Evolutionary conservation across 2,329 filamentous ascomycete genomes (phyloP).

Genomic region (Cladophialophora immunda): DNA sequence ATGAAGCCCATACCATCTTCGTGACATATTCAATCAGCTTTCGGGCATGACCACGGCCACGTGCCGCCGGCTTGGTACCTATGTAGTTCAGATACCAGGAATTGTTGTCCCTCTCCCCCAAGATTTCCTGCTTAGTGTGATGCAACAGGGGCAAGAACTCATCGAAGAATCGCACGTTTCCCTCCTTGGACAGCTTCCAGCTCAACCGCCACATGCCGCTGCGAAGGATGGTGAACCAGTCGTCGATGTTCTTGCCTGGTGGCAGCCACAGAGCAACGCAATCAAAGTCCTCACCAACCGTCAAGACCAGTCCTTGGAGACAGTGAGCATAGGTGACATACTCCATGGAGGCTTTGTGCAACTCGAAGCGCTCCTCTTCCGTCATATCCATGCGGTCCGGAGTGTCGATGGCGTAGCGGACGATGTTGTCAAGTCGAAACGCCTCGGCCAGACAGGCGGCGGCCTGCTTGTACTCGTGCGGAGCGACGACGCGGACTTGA

Average conservation of each 20-base stretch:
- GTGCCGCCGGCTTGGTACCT: slow-evolving; percentile 74
- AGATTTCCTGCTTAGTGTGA: slow-evolving; percentile 72
- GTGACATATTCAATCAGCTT: slow-evolving; percentile 77
- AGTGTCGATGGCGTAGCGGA: slow-evolving; percentile 73
- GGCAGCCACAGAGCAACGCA: slow-evolving; percentile 83
- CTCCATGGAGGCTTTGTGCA: slow-evolving; percentile 79
- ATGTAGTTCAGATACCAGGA: slow-evolving; percentile 87
- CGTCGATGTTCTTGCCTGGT: slow-evolving; percentile 76
- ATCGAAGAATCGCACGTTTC: slow-evolving; percentile 75
- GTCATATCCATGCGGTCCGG: slow-evolving; percentile 71
- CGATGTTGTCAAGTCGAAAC: slow-evolving; percentile 78
- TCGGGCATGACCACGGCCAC: slow-evolving; percentile 76
- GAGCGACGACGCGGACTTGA: slow-evolving; percentile 68
- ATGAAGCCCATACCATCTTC: slow-evolving; percentile 59
- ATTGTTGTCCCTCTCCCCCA: slow-evolving; percentile 72
- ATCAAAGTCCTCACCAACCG: slow-evolving; percentile 78
- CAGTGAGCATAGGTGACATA: slow-evolving; percentile 80
- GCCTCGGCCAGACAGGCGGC: slow-evolving; percentile 77
- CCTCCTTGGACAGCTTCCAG: slow-evolving; percentile 77
- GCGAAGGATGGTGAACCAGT: slow-evolving; percentile 74
- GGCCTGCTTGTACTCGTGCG: slow-evolving; percentile 75
- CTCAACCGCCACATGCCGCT: slow-evolving; percentile 80
- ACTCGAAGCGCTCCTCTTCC: slow-evolving; percentile 74
- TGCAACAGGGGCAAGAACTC: slow-evolving; percentile 80
- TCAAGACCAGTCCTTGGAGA: slow-evolving; percentile 76